Conservation (phyloP, 345 rosid genomes). For the Linum lewisii region DNA sequence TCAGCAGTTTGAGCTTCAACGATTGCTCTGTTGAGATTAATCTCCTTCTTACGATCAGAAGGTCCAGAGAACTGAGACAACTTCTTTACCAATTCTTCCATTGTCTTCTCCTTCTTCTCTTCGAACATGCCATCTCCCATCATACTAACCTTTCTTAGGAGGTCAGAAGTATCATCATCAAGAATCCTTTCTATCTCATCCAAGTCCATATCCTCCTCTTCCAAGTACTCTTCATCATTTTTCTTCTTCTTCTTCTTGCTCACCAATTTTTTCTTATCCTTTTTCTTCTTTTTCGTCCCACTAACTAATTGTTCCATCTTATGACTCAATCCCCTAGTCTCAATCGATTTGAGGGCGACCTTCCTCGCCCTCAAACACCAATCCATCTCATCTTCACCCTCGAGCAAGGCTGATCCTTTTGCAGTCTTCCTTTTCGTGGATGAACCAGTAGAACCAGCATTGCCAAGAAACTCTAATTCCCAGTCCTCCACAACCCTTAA, state of each 20-base stretch:
- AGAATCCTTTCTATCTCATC: slow-evolving; percentile 15
- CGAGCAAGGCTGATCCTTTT: slow-evolving; percentile 31
- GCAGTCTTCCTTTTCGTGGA: slow-evolving; percentile 57
- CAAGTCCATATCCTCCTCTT: slow-evolving; percentile 16
- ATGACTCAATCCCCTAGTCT: slow-evolving; percentile 52
- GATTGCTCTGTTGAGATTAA: slow-evolving; percentile 58
- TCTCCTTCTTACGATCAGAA: slow-evolving; percentile 64
- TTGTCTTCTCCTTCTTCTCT: slow-evolving; percentile 50
- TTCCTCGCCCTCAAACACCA: slow-evolving; percentile 86
- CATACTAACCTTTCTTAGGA: slow-evolving; percentile 39
- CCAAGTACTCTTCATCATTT: slow-evolving; percentile 23
- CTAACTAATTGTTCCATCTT: slow-evolving; percentile 42
- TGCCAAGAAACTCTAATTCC: slow-evolving; percentile 71
- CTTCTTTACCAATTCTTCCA: slow-evolving; percentile 59
- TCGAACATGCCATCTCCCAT: slow-evolving; percentile 65
- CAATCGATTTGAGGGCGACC: slow-evolving; percentile 63
- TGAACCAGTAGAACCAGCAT: slow-evolving; percentile 55
- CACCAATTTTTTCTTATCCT: slow-evolving; percentile 32
- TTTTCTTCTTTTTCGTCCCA: slow-evolving; percentile 41
- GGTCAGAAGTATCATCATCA: slow-evolving; percentile 24
- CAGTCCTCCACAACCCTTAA: slow-evolving; percentile 38
- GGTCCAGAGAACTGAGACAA: slow-evolving; percentile 69
- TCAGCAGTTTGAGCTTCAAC: slow-evolving; percentile 78
- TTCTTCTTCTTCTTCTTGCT: slow-evolving; percentile 26
- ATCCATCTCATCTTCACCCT: slow-evolving; percentile 67